Percentiles rank a stretch among this genome's conserved stretches.
Evolutionary conservation across 495 filamentous ascomycete species (phyloP).

Genomic region (Xylaria flabelliformis): DNA sequence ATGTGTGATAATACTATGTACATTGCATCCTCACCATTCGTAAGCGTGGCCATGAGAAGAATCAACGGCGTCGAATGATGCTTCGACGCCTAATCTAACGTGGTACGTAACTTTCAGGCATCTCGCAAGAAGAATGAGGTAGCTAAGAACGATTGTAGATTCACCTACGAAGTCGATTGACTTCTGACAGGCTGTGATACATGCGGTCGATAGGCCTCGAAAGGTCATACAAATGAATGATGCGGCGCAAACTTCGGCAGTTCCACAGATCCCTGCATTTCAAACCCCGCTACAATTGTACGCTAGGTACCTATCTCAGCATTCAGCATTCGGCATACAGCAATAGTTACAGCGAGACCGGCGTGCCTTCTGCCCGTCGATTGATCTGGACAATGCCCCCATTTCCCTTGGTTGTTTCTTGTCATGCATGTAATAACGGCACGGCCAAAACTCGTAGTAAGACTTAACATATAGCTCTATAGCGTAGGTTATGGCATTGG

Average conservation of each 20-base stretch:
- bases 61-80: conserved; percentile 8
- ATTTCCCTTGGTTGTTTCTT: background rate
- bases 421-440: background rate
- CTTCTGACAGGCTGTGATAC: background rate
- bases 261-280: conserved; percentile 4
- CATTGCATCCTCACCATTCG: background rate
- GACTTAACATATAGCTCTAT: background rate
- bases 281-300: background rate
- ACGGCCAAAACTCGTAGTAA: background rate
- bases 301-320: no score
- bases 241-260: conserved; percentile 19
- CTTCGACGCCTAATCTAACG: background rate
- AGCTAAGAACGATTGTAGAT: background rate
- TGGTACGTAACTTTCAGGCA: background rate
- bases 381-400: background rate
- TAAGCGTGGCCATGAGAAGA: background rate
- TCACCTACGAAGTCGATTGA: background rate
- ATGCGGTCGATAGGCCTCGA: background rate
- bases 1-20: background rate
- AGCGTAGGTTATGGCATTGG: background rate
- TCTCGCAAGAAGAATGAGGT: background rate
- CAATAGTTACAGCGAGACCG: conserved; percentile 12
- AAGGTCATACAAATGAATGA: background rate
- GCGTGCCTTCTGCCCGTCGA: background rate
- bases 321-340: background rate